Evolutionary conservation across 306 rosid genomes (phyloP).

Genomic region (Abrus precatorius): DNA sequence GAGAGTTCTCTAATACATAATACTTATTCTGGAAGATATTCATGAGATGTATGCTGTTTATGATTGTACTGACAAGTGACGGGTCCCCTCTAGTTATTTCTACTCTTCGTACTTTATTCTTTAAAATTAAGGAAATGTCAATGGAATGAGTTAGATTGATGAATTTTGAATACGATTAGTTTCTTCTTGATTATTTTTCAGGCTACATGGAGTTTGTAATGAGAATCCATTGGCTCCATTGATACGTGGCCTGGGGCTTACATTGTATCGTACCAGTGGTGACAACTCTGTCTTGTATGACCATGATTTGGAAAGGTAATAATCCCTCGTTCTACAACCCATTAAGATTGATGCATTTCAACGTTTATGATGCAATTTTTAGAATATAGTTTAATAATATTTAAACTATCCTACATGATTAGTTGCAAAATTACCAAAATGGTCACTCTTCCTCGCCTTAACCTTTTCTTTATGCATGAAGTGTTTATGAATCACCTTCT

Average conservation of each 20-base stretch:
- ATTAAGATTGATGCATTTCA: conserved; percentile 30
- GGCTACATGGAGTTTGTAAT: conserved; percentile 91
- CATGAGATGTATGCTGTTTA: conserved; percentile 16
- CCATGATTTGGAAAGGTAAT: conserved; percentile 93
- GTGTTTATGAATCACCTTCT: conserved; percentile 9
- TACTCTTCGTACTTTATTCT: neutral
- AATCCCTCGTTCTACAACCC: conserved; percentile 1
- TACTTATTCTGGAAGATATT: neutral
- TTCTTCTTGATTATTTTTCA: conserved; percentile 47
- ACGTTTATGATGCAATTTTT: conserved; percentile 29
- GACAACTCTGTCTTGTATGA: conserved; percentile 90
- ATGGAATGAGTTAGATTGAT: neutral
- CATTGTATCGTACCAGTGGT: conserved; percentile 86
- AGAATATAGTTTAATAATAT: conserved; percentile 2
- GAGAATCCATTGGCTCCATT: conserved; percentile 94
- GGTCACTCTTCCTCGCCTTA: neutral
- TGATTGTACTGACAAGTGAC: neutral
- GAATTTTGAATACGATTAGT: conserved; percentile 1
- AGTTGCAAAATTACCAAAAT: conserved; percentile 19
- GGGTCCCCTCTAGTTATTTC: neutral
- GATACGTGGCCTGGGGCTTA: conserved; percentile 77
- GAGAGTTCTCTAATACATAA: neutral
- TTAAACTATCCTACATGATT: conserved; percentile 20
- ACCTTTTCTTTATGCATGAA: conserved; percentile 6
- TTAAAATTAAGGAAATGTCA: neutral